phyloP scores from a whole-genome alignment of 441 rosid species.

The Mallotus repandus region DNA sequence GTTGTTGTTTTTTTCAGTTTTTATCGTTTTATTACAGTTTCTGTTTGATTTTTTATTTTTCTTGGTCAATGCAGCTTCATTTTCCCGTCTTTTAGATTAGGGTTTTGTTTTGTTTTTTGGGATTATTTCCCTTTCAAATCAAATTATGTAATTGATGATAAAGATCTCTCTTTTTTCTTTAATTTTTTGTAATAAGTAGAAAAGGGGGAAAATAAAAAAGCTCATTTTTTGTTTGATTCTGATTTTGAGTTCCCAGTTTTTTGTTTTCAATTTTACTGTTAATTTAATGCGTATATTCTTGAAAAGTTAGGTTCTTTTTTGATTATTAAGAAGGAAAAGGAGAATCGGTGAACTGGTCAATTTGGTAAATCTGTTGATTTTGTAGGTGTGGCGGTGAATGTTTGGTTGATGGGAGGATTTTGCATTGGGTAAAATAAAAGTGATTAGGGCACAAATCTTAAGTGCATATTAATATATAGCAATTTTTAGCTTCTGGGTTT shows the following conservation, averaged over 20 bases:
- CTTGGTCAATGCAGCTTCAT: conserved; percentile 40
- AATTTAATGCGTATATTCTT: conserved; percentile 3
- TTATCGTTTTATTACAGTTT: not conserved
- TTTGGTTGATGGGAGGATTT: conserved; percentile 20
- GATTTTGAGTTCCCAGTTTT: not conserved
- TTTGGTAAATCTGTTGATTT: conserved; percentile 27
- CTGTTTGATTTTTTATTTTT: conserved; percentile 1
- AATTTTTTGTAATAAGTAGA: not conserved
- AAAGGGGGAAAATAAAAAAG: conserved; percentile 3
- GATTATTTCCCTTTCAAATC: too few species aligned
- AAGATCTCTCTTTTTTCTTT: not conserved
- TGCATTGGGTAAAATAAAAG: conserved; percentile 10
- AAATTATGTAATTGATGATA: not conserved
- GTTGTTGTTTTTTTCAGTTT: not conserved
- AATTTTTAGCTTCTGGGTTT: conserved; percentile 22
- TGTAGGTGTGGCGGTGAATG: conserved; percentile 18
- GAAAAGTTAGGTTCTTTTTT: not conserved
- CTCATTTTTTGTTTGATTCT: conserved; percentile 6
- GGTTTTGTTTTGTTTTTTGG: conserved; percentile 17
- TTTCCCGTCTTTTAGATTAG: conserved; percentile 18
- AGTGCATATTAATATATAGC: conserved; percentile 9
- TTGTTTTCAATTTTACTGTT: not conserved
- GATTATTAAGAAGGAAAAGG: not conserved
- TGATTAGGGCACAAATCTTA: conserved; percentile 31
- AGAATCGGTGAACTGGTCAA: conserved; percentile 11